A percentile compares a stretch with the other conserved stretches of the same genome.
phyloP scores from a whole-genome alignment of 441 rosid species.

The Sinapis alba region DNA sequence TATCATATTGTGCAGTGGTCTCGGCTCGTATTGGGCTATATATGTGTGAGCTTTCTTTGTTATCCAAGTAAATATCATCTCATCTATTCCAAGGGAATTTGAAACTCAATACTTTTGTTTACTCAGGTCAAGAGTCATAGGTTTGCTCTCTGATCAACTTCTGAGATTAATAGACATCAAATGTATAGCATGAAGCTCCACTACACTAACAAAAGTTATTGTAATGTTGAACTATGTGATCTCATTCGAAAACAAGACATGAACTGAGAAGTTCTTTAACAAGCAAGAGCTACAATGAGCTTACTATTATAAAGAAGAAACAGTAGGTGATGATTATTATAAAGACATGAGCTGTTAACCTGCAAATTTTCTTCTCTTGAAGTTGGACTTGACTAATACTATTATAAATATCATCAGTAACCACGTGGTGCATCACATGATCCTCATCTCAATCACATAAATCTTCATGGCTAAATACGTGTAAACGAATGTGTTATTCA shows the following conservation, averaged over 20 bases:
- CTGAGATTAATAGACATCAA: not conserved
- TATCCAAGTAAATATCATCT: slow-evolving; percentile 9
- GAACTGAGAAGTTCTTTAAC: not conserved
- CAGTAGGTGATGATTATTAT: not conserved
- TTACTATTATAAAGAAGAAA: not conserved
- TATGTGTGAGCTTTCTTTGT: slow-evolving; percentile 31
- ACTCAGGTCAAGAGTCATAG: not conserved
- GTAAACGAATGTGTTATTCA: not conserved
- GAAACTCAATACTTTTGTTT: not conserved
- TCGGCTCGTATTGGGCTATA: slow-evolving; percentile 21
- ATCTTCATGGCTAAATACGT: slow-evolving; percentile 9
- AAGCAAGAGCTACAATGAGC: not conserved
- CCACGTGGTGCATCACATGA: slow-evolving; percentile 37
- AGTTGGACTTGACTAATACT: slow-evolving; percentile 7
- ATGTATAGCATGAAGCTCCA: not conserved
- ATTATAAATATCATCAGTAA: slow-evolving; percentile 30
- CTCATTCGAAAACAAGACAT: not conserved
- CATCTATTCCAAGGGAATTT: not conserved
- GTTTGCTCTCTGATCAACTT: not conserved
- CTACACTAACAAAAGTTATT: not conserved
- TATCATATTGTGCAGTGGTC: slow-evolving; percentile 9
- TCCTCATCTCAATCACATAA: not conserved
- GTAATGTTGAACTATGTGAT: not conserved
- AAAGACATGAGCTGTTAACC: not conserved
- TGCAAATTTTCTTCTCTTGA: slow-evolving; percentile 24